Percentiles rank a stretch among this genome's conserved stretches.
phyloP scores from a whole-genome alignment of 2,329 filamentous ascomycete genomes.

The Penicillium sp. region DNA sequence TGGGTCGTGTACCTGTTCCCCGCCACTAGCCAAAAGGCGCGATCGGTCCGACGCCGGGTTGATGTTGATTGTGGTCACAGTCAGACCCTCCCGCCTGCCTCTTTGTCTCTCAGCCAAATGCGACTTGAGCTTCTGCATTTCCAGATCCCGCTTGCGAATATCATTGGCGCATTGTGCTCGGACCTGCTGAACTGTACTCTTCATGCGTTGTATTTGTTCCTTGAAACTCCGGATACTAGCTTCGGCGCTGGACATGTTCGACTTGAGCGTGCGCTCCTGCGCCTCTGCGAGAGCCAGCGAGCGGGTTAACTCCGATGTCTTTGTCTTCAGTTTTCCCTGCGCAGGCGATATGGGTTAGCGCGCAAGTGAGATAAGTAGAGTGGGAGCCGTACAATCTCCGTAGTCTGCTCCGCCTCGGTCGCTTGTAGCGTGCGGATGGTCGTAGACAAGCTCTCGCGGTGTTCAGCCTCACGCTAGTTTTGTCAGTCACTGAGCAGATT shows the following conservation, averaged over 20 bases:
- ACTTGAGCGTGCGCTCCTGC: conserved; percentile 65
- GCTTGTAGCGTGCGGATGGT: conserved; percentile 72
- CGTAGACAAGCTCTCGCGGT: conserved; percentile 75
- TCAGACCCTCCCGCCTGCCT: conserved; percentile 53
- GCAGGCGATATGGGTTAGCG: not conserved
- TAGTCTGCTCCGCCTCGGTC: conserved; percentile 69
- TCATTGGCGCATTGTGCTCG: conserved; percentile 85
- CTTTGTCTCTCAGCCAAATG: conserved; percentile 70
- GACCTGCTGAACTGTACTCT: conserved; percentile 74
- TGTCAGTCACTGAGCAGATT: conserved; percentile 12
- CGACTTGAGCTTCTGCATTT: conserved; percentile 83
- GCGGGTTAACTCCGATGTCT: conserved; percentile 55
- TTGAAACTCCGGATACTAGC: conserved; percentile 70
- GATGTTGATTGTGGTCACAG: conserved; percentile 48
- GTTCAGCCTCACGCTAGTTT: conserved; percentile 75
- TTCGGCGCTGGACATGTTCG: conserved; percentile 70
- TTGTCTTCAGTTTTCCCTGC: conserved; percentile 53
- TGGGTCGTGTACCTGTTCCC: conserved; percentile 50
- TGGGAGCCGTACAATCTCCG: conserved; percentile 56
- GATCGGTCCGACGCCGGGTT: conserved; percentile 40
- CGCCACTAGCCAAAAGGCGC: conserved; percentile 30
- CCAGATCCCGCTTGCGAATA: conserved; percentile 80
- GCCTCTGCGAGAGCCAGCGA: conserved; percentile 60
- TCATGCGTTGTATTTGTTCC: conserved; percentile 77
- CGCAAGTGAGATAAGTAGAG: not conserved